phyloP scores from a whole-genome alignment of 805 yeast species.

The Yueomyces sinensis region DNA sequence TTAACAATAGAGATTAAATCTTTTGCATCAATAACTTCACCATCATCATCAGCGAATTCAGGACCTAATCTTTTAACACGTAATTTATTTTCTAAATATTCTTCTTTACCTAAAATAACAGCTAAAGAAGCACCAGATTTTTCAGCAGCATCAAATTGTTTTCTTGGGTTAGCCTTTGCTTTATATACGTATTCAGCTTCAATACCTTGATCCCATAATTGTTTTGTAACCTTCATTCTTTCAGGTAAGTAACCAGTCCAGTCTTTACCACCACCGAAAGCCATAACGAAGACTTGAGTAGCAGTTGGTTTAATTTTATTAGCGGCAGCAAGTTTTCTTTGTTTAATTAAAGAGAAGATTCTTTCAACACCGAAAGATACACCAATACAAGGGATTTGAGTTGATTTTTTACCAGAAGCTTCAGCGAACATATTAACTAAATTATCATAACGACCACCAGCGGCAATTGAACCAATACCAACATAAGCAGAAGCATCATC shows the following conservation, averaged over 20 bases:
- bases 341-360: slow-evolving; percentile 76
- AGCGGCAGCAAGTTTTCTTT: slow-evolving; percentile 43
- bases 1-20: slow-evolving; percentile 44
- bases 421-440: slow-evolving; percentile 91
- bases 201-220: slow-evolving; percentile 78
- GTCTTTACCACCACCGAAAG: slow-evolving; percentile 95
- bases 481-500: slow-evolving; percentile 95
- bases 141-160: slow-evolving; percentile 97
- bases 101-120: slow-evolving; percentile 93
- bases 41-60: slow-evolving; percentile 79
- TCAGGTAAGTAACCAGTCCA: slow-evolving; percentile 90
- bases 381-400: slow-evolving; percentile 93
- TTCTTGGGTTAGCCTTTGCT: slow-evolving; percentile 85
- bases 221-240: slow-evolving; percentile 76
- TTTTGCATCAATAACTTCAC: slow-evolving; percentile 56
- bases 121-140: slow-evolving; percentile 83
- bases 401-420: slow-evolving; percentile 64
- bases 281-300: slow-evolving; percentile 93
- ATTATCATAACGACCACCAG: slow-evolving; percentile 96
- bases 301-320: slow-evolving; percentile 64
- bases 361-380: slow-evolving; percentile 95
- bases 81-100: slow-evolving; percentile 59
- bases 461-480: slow-evolving; percentile 97
- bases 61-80: slow-evolving; percentile 84
- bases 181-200: slow-evolving; percentile 88